Conservation (phyloP, 2,329 filamentous ascomycete genomes). For the Claviceps sorghi region DNA sequence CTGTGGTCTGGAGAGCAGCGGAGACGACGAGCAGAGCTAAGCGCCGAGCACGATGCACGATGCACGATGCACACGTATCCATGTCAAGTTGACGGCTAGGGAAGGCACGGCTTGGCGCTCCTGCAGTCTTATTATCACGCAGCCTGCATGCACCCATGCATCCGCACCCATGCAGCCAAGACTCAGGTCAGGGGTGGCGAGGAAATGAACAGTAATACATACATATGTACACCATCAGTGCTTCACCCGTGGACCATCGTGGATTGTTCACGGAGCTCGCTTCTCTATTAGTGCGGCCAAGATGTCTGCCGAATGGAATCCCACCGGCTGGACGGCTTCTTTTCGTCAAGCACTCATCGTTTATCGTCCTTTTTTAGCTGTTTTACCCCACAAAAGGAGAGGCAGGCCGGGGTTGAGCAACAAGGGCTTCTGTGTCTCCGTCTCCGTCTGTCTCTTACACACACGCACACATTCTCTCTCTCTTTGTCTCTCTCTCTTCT, state of each 20-base stretch:
- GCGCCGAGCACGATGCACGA: neutral
- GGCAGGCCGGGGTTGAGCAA: no score
- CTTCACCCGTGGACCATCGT: neutral
- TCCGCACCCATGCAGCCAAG: no score
- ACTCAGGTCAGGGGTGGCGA: neutral
- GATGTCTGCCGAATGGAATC: neutral
- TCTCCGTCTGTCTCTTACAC: neutral
- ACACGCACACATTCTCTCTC: no score
- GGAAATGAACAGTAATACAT: neutral
- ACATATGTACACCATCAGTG: no score
- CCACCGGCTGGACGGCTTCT: neutral
- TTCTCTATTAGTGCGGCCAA: neutral
- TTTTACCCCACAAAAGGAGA: neutral
- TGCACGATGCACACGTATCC: neutral
- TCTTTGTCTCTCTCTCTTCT: no score
- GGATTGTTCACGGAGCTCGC: neutral
- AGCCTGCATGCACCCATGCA: no score
- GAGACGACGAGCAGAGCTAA: neutral
- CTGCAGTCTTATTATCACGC: neutral
- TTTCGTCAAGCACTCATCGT: neutral
- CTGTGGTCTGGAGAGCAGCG: no score
- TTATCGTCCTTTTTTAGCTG: neutral
- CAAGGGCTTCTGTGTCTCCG: neutral
- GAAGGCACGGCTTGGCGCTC: conserved; percentile 1
- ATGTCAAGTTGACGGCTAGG: no score